Conservation (phyloP, 1,284 basidiomycete species). For the Rhizoctonia solani region DNA sequence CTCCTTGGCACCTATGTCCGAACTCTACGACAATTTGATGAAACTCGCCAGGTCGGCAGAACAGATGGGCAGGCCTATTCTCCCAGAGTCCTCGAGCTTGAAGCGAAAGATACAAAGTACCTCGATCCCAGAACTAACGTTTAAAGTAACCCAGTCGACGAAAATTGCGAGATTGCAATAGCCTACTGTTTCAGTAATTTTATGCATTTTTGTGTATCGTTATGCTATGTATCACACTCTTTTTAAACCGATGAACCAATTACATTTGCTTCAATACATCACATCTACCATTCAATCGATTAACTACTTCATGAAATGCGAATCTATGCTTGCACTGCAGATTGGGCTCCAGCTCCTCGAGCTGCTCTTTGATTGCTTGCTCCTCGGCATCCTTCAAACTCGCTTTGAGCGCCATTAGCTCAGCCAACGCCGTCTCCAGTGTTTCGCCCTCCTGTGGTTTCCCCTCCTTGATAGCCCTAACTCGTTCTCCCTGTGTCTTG, state of each 20-base stretch:
- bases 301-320: conserved; percentile 32
- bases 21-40: conserved; percentile 15
- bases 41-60: conserved; percentile 18
- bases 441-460: conserved; percentile 46
- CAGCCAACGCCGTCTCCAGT: conserved; percentile 46
- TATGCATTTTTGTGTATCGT: background rate
- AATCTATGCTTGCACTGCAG: conserved; percentile 2
- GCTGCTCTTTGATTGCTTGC: conserved; percentile 3
- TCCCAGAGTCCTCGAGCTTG: background rate
- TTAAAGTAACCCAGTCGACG: background rate
- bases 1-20: conserved; percentile 4
- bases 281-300: background rate
- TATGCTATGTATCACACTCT: background rate
- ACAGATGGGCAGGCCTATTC: background rate
- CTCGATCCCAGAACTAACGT: background rate
- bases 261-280: background rate
- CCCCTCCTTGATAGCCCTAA: conserved; percentile 51
- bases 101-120: conserved; percentile 13
- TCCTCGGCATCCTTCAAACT: conserved; percentile 47
- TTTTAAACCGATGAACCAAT: background rate
- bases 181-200: background rate
- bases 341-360: background rate
- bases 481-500: conserved; percentile 50
- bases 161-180: background rate
- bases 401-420: conserved; percentile 50